A percentile compares a stretch with the other conserved stretches of the same genome.
Evolutionary conservation across 2,329 filamentous ascomycete genomes (phyloP).

Genomic region (Scytalidium lignicola): DNA sequence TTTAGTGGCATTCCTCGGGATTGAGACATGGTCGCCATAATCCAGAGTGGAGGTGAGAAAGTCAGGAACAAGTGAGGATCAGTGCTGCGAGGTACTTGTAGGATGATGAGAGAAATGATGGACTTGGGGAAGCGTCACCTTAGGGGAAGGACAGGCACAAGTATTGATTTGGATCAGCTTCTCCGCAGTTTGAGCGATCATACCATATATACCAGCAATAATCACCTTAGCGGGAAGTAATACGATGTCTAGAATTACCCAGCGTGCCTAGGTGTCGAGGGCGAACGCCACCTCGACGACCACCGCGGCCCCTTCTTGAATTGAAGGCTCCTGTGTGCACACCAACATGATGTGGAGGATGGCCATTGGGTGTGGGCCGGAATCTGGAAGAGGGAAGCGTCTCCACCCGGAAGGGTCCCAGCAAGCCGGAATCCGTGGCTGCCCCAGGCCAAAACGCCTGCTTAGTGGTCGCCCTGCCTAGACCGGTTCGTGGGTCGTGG

Average conservation of each 20-base stretch:
- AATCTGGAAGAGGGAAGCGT: background rate
- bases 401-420: background rate
- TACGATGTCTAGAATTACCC: background rate
- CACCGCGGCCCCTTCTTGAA: background rate
- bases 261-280: background rate
- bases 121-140: too few species aligned
- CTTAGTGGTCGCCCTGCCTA: too few species aligned
- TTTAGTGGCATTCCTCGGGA: constrained; percentile 34
- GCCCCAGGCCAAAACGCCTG: too few species aligned
- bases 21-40: constrained; percentile 33
- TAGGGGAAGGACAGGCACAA: too few species aligned
- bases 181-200: background rate
- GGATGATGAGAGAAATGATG: too few species aligned
- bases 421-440: background rate
- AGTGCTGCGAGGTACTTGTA: too few species aligned
- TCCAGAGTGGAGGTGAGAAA: background rate
- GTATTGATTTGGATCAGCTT: too few species aligned
- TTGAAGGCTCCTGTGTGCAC: too few species aligned
- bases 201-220: background rate
- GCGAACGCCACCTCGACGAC: background rate
- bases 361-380: background rate
- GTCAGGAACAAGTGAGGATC: background rate
- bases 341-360: background rate
- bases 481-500: too few species aligned
- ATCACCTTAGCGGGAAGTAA: background rate